These are phyloP conservation scores for Cercospora brassicicola DNA, from an alignment of 2,329 filamentous ascomycete species.

Conservation along the genomic window DNA sequence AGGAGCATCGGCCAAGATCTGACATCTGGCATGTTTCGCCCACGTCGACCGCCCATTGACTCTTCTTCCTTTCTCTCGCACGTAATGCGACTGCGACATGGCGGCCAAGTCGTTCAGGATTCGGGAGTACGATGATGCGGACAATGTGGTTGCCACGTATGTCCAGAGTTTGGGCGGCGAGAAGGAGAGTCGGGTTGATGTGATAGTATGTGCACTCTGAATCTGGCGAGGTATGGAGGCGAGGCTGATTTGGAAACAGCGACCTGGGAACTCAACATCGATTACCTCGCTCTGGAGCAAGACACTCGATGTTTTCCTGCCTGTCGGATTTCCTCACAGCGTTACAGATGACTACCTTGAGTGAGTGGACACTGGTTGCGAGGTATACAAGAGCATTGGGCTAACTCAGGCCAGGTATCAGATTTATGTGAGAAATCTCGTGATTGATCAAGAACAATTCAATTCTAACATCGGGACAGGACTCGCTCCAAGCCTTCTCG, in stretches of 20 bases:
- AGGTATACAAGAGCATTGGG: not conserved
- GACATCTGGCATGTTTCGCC: conserved; percentile 14
- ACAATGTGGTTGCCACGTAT: conserved; percentile 52
- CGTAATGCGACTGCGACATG: conserved; percentile 16
- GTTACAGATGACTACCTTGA: conserved; percentile 81
- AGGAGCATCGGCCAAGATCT: not conserved
- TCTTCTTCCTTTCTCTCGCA: not conserved
- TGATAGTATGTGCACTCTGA: conserved; percentile 40
- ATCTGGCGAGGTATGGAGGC: too few relatives aligned
- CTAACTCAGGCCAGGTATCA: conserved; percentile 57
- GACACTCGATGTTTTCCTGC: conserved; percentile 73
- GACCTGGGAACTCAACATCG: conserved; percentile 26
- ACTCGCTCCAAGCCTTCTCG: conserved; percentile 81
- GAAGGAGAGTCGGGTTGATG: conserved; percentile 46
- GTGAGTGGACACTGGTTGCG: conserved; percentile 51
- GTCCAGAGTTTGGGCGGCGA: conserved; percentile 42
- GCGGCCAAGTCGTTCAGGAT: conserved; percentile 26
- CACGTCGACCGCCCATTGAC: not conserved
- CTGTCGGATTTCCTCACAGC: conserved; percentile 82
- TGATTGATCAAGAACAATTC: not conserved
- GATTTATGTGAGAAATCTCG: conserved; percentile 57
- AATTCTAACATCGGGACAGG: conserved; percentile 43
- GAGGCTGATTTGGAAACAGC: not conserved
- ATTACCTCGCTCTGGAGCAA: conserved; percentile 36
- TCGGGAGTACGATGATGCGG: conserved; percentile 52